phyloP scores from a whole-genome alignment of 2,329 filamentous ascomycete genomes.

The Phaeophleospora eucalypticola region DNA sequence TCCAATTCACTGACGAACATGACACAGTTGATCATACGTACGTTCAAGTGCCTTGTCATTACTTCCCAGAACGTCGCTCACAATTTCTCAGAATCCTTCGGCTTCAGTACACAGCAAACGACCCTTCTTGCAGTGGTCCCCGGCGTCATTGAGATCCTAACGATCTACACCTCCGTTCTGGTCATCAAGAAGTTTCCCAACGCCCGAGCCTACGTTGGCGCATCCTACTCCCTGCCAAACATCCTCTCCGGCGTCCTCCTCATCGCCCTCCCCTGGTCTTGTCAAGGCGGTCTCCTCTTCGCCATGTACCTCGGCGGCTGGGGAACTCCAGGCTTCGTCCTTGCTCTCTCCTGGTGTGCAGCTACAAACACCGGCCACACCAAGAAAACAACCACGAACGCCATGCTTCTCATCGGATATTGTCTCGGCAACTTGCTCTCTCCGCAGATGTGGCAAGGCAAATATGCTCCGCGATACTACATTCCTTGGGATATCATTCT shows the following conservation, averaged over 20 bases:
- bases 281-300: conserved; percentile 10
- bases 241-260: conserved; percentile 11
- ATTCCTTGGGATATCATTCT: conserved; percentile 14
- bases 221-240: conserved; percentile 9
- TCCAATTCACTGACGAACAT: conserved; percentile 14
- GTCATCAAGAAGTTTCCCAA: conserved; percentile 12
- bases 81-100: conserved; percentile 10
- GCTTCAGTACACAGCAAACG: conserved; percentile 13
- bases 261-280: conserved; percentile 8
- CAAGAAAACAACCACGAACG: conserved; percentile 60
- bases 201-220: conserved; percentile 12
- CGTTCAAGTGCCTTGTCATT: too few species aligned
- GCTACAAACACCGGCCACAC: conserved; percentile 52
- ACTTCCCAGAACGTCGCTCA: too few species aligned
- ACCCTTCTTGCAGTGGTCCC: conserved; percentile 10
- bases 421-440: conserved; percentile 16
- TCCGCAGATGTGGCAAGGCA: conserved; percentile 13
- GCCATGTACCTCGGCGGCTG: conserved; percentile 14
- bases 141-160: conserved; percentile 10
- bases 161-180: conserved; percentile 9
- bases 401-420: conserved; percentile 40
- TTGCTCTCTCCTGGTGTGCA: conserved; percentile 25
- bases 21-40: conserved; percentile 12
- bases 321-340: conserved; percentile 11
- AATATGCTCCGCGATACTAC: conserved; percentile 14